Evolutionary conservation across 148 eudicot genomes (phyloP).

Genomic region (Rhododendron mucronatum): DNA sequence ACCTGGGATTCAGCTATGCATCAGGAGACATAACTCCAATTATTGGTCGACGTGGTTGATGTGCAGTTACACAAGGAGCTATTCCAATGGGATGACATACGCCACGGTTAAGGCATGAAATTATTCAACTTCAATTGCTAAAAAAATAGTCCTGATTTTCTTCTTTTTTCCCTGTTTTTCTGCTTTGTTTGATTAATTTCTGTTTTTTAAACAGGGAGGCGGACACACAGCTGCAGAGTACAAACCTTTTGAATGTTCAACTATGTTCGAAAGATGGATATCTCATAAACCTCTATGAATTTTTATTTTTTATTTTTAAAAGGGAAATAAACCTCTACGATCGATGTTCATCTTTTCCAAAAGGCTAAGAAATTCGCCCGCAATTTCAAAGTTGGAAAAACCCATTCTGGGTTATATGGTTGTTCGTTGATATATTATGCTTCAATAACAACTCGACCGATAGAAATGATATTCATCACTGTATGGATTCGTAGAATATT

Average conservation of each 20-base stretch:
- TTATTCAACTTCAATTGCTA: neutral
- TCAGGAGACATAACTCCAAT: neutral
- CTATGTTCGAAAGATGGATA: constrained; percentile 9
- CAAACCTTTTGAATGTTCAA: constrained; percentile 14
- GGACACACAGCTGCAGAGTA: constrained; percentile 21
- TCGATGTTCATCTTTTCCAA: neutral
- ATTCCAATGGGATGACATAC: constrained; percentile 29
- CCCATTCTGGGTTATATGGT: neutral
- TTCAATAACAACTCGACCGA: neutral
- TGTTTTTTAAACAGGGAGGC: constrained; percentile 6
- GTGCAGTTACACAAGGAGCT: constrained; percentile 27
- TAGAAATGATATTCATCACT: neutral
- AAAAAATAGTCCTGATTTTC: neutral
- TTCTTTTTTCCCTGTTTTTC: neutral
- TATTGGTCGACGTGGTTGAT: neutral
- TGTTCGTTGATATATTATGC: neutral
- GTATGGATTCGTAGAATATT: neutral
- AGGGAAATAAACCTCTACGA: neutral
- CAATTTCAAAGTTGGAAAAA: neutral
- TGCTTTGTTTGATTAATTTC: neutral
- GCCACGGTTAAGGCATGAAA: constrained; percentile 35
- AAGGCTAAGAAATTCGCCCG: neutral
- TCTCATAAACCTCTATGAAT: neutral
- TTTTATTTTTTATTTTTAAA: neutral
- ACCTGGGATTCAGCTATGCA: neutral